Evolutionary conservation across 2,329 filamentous ascomycete species (phyloP), one percentile per base, ranked within the genome.

Genomic region (Penicillium sp.): DNA sequence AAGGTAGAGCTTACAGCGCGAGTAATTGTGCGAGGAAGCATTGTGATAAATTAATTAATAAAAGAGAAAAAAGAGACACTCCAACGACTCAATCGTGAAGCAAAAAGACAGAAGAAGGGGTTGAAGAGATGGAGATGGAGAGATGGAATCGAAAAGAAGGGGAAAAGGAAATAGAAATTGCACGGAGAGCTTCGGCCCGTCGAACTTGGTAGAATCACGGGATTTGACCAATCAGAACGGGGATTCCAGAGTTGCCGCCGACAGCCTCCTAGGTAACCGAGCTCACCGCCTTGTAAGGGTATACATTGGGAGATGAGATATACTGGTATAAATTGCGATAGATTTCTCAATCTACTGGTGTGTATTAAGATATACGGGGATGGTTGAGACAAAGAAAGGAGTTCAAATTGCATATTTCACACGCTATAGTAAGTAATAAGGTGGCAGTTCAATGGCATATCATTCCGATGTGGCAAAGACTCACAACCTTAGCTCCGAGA

Each of bases 11-110:
- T 81, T 85, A 91, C 88, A 84, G 86, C 87, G 83, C 87, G 84
- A 70, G 84, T 83, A 69, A 90, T 79, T 76, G 86, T 85, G 70
- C 87, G 84, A 73, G 87, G 81, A 78, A 90, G 76, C 88, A 91
- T 90, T 74, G 78, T 87, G 79, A 64, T 57, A 59, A 58, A 65
- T 69, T 66, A 69, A 69, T 61, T 73, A 71, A 70, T 71, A 73
- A 63, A 66, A 65, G 62, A 63, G 69, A 63, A 68, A 67, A 62
- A 62, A 57, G 57, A 64, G 53, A 50, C 50, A 66, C 66, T 67
- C 69, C 62, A 60, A 59, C 69, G 67, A 71, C 58, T 71, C 69
- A 73, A 70, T 66, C 67, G 69, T 63, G 64, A 61, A 63, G 61
- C 60, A 46, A 50, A 49, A 46, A 64, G 62, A 55, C 33, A 52